These are phyloP conservation scores for Stevia rebaudiana DNA, from an alignment of 140 eudicot species.

Conservation along the genomic window DNA sequence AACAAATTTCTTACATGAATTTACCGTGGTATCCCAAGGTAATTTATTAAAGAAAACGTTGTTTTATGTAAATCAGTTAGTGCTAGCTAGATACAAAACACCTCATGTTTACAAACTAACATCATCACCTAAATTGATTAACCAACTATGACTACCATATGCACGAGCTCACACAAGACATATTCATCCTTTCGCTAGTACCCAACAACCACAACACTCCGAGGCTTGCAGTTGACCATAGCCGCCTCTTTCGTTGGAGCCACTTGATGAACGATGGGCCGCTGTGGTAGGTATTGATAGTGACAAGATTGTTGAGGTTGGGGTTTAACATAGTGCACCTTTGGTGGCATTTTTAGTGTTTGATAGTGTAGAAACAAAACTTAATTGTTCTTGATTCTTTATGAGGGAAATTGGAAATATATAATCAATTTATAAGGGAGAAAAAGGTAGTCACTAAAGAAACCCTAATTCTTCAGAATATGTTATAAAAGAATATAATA, in stretches of 20 bases:
- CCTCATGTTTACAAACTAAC: slow-evolving; percentile 1
- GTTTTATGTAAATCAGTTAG: background rate
- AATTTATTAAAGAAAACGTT: background rate
- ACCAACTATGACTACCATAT: background rate
- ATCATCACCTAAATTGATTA: background rate
- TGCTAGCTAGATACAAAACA: too few species aligned
- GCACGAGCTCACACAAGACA: slow-evolving; percentile 3
- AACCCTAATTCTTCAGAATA: background rate
- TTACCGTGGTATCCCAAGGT: background rate
- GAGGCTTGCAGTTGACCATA: slow-evolving; percentile 13
- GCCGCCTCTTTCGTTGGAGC: slow-evolving; percentile 28
- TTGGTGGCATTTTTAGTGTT: slow-evolving; percentile 20
- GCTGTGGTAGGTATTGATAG: slow-evolving; percentile 32
- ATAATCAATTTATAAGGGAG: slow-evolving; percentile 10
- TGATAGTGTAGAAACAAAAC: background rate
- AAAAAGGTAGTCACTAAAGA: background rate
- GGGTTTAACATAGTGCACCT: slow-evolving; percentile 17
- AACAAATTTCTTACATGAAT: background rate
- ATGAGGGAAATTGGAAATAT: background rate
- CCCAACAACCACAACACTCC: slow-evolving; percentile 10
- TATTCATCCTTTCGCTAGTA: slow-evolving; percentile 1
- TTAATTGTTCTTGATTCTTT: background rate
- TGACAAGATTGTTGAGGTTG: slow-evolving; percentile 33
- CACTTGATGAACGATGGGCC: slow-evolving; percentile 19
- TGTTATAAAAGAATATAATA: background rate